These are phyloP conservation scores for Cyberlindnera mycetangii DNA, from an alignment of 805 yeast genomes.

Conservation along the genomic window DNA sequence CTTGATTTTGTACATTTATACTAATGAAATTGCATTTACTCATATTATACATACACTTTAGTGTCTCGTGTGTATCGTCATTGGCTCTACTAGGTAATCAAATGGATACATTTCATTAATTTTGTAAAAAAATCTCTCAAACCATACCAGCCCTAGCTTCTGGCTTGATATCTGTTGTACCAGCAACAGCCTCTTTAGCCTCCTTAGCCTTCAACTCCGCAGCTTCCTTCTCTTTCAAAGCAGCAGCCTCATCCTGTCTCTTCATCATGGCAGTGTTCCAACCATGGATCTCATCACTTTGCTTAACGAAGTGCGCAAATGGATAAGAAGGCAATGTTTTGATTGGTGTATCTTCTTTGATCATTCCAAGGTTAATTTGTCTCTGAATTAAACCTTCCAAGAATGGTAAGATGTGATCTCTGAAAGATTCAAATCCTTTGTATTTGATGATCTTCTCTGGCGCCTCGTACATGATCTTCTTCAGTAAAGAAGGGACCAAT, in stretches of 20 bases:
- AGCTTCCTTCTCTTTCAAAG: constrained; percentile 12
- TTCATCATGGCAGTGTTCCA: constrained; percentile 35
- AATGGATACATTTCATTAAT: too few relatives aligned
- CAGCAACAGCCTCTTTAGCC: constrained; percentile 1
- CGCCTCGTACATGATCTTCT: constrained; percentile 61
- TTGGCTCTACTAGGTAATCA: too few relatives aligned
- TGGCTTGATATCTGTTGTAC: constrained; percentile 3
- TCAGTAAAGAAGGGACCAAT: constrained; percentile 60
- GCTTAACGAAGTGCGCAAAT: constrained; percentile 52
- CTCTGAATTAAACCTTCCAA: constrained; percentile 54
- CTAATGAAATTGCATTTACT: too few relatives aligned
- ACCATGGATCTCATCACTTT: constrained; percentile 36
- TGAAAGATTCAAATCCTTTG: constrained; percentile 55
- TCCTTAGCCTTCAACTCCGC: neutral
- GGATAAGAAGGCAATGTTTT: constrained; percentile 61
- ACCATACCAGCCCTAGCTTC: constrained; percentile 3
- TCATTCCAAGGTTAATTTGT: constrained; percentile 56
- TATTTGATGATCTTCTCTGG: constrained; percentile 65
- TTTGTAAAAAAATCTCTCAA: too few relatives aligned
- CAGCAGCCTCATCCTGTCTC: constrained; percentile 25
- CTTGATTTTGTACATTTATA: neutral
- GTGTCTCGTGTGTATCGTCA: too few relatives aligned
- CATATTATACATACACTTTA: too few relatives aligned
- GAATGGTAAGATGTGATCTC: constrained; percentile 59
- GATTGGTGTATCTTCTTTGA: constrained; percentile 51